Evolutionary conservation across 202 grass and related monocot genomes (phyloP), one percentile per base, ranked within the genome.

Genomic region (Schoenoplectus triqueter): DNA sequence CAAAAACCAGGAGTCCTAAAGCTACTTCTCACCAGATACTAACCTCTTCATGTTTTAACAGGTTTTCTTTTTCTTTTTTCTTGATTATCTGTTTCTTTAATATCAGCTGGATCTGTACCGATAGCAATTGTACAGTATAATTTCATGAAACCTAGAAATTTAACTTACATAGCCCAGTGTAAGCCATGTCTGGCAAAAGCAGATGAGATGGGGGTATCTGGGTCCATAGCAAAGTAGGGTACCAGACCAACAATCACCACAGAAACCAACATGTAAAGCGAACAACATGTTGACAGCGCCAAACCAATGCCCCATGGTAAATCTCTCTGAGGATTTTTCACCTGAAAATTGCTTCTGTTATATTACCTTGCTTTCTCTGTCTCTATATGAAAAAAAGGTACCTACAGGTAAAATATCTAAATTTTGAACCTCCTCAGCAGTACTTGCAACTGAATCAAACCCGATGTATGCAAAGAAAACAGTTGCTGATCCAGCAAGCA

Each of bases 391-490:
- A 51, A 59, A 31, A 14, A 66, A 19, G 0, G 6, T 50, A 83
- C 0, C 46, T 45, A 56, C 22, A 57, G 10, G 86, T 7, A 60
- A 15, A 50, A 55, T 80, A 86, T 83, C 73, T 77, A 68, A 7
- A 18, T 57, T 82, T 73, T 21, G 44, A 80, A 99, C 93, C 96
- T 99, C 96, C 87, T 99, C 96, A 68, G 96, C 96, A 73, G 96
- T 96, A 71, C 93, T 99, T 60, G 96, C 90, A 84, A 99, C 93
- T 56, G 89, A 91, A 88, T 99, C 96, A 60, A 99, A 96, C 48
- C 96, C 96, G 47, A 99, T 99, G 76, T 91, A 99, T 86, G 93
- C 93, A 91, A 99, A 99, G 90, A 99, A 99, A 82, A 99, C 96
- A 8, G 96, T 99, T 89, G 91, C 96, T 73, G 96, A 96, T 77